Conservation (phyloP, 768 basidiomycete genomes). For the Gymnopilus junonius region DNA sequence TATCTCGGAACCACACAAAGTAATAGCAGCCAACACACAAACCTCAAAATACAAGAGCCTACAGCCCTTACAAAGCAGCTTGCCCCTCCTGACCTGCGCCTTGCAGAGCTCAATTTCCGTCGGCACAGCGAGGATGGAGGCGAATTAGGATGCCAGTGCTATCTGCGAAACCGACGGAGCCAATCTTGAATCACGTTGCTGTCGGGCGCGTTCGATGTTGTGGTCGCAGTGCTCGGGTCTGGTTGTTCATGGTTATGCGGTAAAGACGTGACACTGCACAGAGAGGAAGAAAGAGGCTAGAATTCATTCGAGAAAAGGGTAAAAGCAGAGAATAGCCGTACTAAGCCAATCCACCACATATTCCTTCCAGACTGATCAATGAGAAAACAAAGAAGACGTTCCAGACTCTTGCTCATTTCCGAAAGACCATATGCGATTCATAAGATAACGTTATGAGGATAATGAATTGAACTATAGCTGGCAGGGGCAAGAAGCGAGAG, state of each 20-base stretch:
- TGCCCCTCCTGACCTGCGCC: slow-evolving; percentile 71
- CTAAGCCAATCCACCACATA: slow-evolving; percentile 95
- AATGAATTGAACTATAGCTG: slow-evolving; percentile 71
- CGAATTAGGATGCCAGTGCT: slow-evolving; percentile 72
- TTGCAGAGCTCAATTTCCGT: slow-evolving; percentile 80
- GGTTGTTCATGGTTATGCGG: slow-evolving; percentile 77
- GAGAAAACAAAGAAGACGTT: slow-evolving; percentile 71
- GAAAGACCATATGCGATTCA: slow-evolving; percentile 78
- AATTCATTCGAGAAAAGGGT: slow-evolving; percentile 3
- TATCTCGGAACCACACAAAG: background rate
- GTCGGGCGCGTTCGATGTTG: slow-evolving; percentile 63
- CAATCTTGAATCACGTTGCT: slow-evolving; percentile 91
- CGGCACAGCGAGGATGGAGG: slow-evolving; percentile 70
- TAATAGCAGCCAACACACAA: background rate
- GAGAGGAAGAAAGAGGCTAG: background rate
- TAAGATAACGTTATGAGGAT: slow-evolving; percentile 66
- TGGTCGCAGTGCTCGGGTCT: slow-evolving; percentile 43
- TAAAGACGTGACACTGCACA: slow-evolving; percentile 82
- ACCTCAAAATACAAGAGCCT: background rate
- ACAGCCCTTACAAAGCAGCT: slow-evolving; percentile 72
- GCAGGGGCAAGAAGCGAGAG: slow-evolving; percentile 65
- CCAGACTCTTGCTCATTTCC: slow-evolving; percentile 33
- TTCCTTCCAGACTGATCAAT: slow-evolving; percentile 85
- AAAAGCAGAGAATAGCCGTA: slow-evolving; percentile 43
- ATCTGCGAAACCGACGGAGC: slow-evolving; percentile 87